A percentile compares a stretch with the other conserved stretches of the same genome.
These are phyloP conservation scores for Ogataea pignaliae DNA, from an alignment of 805 yeast genomes.

Conservation along the genomic window DNA sequence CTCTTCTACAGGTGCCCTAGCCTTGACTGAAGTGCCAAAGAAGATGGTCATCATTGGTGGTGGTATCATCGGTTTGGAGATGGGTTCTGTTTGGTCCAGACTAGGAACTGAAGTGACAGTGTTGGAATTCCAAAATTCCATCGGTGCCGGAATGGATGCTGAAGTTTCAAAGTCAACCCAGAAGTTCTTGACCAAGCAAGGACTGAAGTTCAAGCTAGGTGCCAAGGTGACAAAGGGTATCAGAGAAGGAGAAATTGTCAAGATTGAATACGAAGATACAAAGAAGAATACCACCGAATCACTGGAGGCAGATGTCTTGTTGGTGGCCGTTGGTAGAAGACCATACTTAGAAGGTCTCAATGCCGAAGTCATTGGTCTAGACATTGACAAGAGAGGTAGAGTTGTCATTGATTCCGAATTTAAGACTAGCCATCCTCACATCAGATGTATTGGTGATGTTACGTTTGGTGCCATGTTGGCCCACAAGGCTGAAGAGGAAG, in stretches of 20 bases:
- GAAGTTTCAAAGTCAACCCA: constrained; percentile 91
- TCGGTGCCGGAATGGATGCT: constrained; percentile 98
- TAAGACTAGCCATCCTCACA: constrained; percentile 88
- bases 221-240: constrained; percentile 87
- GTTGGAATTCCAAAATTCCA: constrained; percentile 81
- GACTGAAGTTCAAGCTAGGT: constrained; percentile 85
- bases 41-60: constrained; percentile 93
- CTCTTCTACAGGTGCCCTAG: constrained; percentile 87
- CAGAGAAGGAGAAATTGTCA: constrained; percentile 84
- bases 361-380: constrained; percentile 85
- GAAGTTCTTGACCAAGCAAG: constrained; percentile 90
- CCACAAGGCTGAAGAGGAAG: constrained; percentile 99
- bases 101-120: constrained; percentile 94
- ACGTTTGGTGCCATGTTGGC: constrained; percentile 99
- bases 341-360: constrained; percentile 90
- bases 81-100: constrained; percentile 97
- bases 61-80: constrained; percentile 98
- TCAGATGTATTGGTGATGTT: constrained; percentile 96
- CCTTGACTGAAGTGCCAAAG: constrained; percentile 88
- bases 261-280: constrained; percentile 82
- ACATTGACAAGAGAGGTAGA: constrained; percentile 88
- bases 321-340: constrained; percentile 98
- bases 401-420: constrained; percentile 90
- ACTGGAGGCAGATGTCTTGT: constrained; percentile 84
- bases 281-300: constrained; percentile 78